These are phyloP conservation scores for Astragalus membranaceus DNA, from an alignment of 306 rosid genomes.

Conservation along the genomic window DNA sequence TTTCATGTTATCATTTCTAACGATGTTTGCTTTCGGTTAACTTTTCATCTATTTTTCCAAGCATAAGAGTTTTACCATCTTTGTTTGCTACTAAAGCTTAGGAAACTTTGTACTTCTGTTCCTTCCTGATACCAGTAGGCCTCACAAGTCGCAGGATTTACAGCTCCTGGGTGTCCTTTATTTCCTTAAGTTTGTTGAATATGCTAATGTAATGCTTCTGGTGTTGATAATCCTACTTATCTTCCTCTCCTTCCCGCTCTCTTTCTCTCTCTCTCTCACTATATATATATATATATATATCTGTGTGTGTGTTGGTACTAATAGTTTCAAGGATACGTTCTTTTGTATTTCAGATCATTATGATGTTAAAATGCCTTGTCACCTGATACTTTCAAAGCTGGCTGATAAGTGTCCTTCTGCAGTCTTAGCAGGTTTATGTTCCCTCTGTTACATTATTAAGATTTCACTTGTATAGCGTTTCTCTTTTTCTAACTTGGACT, in stretches of 20 bases:
- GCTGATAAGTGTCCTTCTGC: conserved; percentile 98
- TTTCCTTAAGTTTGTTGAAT: not conserved
- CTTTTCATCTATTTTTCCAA: conserved; percentile 7
- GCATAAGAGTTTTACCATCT: not conserved
- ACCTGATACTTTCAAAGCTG: conserved; percentile 90
- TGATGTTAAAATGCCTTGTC: conserved; percentile 99
- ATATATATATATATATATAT: no score
- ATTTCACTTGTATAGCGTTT: not conserved
- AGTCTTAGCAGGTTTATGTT: conserved; percentile 76
- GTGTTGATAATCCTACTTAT: not conserved
- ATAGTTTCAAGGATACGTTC: not conserved
- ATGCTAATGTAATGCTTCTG: not conserved
- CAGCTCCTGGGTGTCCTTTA: not conserved
- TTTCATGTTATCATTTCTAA: not conserved
- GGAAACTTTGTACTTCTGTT: not conserved
- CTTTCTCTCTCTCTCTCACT: not conserved
- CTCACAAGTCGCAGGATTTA: not conserved
- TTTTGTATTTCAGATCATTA: conserved; percentile 65
- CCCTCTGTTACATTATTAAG: not conserved
- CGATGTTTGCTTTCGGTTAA: not conserved
- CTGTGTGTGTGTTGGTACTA: not conserved
- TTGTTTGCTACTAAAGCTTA: not conserved
- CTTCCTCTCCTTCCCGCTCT: no score
- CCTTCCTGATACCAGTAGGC: not conserved
- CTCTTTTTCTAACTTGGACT: conserved; percentile 9